Evolutionary conservation across 805 yeast species (phyloP), one percentile per base, ranked within the genome.

Genomic region (Grigorovia jiainica): DNA sequence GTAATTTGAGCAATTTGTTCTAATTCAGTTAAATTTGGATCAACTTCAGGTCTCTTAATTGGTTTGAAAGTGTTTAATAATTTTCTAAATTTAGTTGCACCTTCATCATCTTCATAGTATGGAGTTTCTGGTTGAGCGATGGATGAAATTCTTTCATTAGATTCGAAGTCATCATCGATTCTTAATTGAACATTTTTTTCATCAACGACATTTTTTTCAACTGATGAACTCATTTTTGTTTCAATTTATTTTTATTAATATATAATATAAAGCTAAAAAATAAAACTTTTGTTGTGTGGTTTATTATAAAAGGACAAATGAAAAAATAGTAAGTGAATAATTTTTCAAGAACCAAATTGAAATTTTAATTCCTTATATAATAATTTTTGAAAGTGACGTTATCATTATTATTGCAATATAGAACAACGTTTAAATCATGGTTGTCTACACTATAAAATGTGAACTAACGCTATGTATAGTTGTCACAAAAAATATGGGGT

Each of bases 11-110:
- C 71, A 45, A 65, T 67, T 53, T 70, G 71, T 66, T 67, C 77
- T 41, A 61, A 67, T 42, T 54, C 70, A 16, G 66, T 65, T 48
- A 60, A 54, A 43, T 53, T 57, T 30, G 71, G 70, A 45, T 66
- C 71, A 24, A 66, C 36, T 21, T 58, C 70, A 3, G 40, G 20
- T 36, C 40, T 84, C 78, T 47, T 76, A 73, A 78, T 78, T 73
- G 58, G 76, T 80, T 64, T 64, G 68, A 41, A 41, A 11, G 44
- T 24, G 27, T 36, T 35, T 10, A 24, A 25, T 17, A 41, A 30
- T n/a, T 29, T 30, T 6, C 19, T 6, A 40, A 40, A 41, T 37
- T 6, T 31, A 5, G 38, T 16, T 7, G 31, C 15, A 27, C 34
- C 42, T 16, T 39, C 32, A 11, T 31, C 24, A 16, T 20, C 27